phyloP scores from a whole-genome alignment of 495 filamentous ascomycete genomes.

The Tricharina praecox region DNA sequence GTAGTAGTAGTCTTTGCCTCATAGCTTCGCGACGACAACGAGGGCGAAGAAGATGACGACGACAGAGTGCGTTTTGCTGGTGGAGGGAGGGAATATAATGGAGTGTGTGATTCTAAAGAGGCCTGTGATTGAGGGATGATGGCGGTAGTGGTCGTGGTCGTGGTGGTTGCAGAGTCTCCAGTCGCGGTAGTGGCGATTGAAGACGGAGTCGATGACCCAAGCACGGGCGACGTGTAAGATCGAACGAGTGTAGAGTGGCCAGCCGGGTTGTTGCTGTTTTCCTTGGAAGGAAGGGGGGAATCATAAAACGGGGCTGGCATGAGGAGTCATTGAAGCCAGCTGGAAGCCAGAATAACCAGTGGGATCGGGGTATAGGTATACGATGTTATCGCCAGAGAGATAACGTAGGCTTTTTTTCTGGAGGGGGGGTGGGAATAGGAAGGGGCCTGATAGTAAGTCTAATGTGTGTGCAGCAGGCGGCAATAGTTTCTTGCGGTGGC shows the following conservation, averaged over 20 bases:
- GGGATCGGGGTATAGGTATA: neutral
- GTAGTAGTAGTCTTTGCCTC: constrained; percentile 5
- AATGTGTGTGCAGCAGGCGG: too few relatives aligned
- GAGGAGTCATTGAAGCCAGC: constrained; percentile 27
- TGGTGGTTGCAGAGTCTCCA: too few relatives aligned
- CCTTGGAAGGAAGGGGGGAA: constrained; percentile 26
- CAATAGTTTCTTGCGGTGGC: too few relatives aligned
- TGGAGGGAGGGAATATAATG: too few relatives aligned
- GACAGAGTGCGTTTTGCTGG: constrained; percentile 3
- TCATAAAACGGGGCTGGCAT: constrained; percentile 27
- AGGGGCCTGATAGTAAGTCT: too few relatives aligned
- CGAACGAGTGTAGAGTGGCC: constrained; percentile 34
- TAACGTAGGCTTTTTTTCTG: too few relatives aligned
- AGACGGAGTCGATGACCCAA: constrained; percentile 9
- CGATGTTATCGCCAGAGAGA: neutral
- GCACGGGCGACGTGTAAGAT: constrained; percentile 28
- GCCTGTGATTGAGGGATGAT: too few relatives aligned
- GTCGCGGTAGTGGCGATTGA: constrained; percentile 1
- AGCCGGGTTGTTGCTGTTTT: constrained; percentile 30
- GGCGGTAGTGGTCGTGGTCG: too few relatives aligned
- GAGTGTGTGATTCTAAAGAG: too few relatives aligned
- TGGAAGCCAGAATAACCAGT: constrained; percentile 1
- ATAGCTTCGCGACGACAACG: constrained; percentile 7
- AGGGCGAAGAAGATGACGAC: constrained; percentile 9
- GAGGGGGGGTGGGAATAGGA: too few relatives aligned